Conservation (phyloP, 495 filamentous ascomycete species). For the Rusavskia elegans region DNA sequence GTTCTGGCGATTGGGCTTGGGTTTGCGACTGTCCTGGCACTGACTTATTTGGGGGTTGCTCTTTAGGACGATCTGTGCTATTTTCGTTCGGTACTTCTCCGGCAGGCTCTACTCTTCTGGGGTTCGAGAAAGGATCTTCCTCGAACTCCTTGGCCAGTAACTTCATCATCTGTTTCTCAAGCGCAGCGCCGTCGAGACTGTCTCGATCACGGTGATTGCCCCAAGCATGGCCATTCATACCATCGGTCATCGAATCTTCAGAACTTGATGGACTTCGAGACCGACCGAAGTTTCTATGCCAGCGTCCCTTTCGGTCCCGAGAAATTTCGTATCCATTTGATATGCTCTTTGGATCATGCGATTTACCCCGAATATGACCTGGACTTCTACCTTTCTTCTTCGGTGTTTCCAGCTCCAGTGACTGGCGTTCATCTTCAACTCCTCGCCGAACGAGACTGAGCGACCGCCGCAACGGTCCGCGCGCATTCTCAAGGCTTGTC, state of each 20-base stretch:
- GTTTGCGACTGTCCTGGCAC: not conserved
- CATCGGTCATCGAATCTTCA: constrained; percentile 6
- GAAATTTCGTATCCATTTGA: constrained; percentile 3
- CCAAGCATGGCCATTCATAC: constrained; percentile 1
- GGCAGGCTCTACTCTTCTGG: not conserved
- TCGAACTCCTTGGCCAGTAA: constrained; percentile 35
- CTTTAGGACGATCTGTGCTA: not conserved
- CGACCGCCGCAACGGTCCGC: not conserved
- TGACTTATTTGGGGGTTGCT: not conserved
- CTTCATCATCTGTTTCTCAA: constrained; percentile 54
- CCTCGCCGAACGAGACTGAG: constrained; percentile 1
- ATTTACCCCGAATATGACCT: constrained; percentile 1
- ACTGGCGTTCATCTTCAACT: not conserved
- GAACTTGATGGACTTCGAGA: constrained; percentile 13
- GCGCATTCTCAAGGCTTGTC: constrained; percentile 4
- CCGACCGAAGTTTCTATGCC: constrained; percentile 9
- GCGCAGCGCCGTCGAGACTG: constrained; percentile 31
- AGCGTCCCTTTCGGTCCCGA: constrained; percentile 8
- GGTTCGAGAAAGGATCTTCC: constrained; percentile 17
- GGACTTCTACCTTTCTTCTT: constrained; percentile 1
- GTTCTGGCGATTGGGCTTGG: not conserved
- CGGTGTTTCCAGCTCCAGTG: not conserved
- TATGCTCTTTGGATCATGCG: not conserved
- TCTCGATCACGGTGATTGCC: constrained; percentile 10
- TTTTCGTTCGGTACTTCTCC: not conserved